Evolutionary conservation across 768 basidiomycete genomes (phyloP), one percentile per base, ranked within the genome.

Genomic region (Mycena chlorophos): DNA sequence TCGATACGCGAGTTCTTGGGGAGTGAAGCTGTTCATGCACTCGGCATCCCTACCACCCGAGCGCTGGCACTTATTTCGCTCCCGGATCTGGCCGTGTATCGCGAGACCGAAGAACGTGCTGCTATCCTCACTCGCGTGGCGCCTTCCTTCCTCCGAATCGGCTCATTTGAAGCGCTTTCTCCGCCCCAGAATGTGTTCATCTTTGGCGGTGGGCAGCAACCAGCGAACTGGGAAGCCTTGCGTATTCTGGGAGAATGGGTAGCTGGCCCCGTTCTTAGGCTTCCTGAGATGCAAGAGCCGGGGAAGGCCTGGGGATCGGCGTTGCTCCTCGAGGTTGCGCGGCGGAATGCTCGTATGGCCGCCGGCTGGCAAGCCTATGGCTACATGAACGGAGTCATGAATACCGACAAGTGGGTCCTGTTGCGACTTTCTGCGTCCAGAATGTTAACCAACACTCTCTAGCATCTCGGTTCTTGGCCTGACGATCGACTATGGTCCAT

Each of bases 331-430:
- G 94, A 97, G 63, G 85, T 85, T 0, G 86, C 92, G 16, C 82
- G 80, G 68, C 76, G 94, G 65, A 98, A 97, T 66, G 95, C 91
- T 40, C 76, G 75, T 67, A 98, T 95, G 90, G 91, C 94, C 0
- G 97, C 94, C 10, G 88, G 81, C 3, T 98, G 97, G 97, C 96
- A 98, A 71, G 92, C 84, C 5, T 90, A 89, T 69, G 93, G 93
- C 1, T 94, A 91, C 68, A 92, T 94, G 92, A 91, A 94, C 66
- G 94, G 93, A 0, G 96, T 99, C 31, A 93, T 99, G 63, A 98
- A 98, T 66, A 96, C 95, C 2, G 96, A 98, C 75, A 97, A 96
- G 89, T 89, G 61, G 55, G 80, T 66, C 8, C 27, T 46, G 8
- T 28, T 27, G 22, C 3, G n/a, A 2, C 23, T 25, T 52, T 27